Evolutionary conservation across 2,329 filamentous ascomycete genomes (phyloP), one percentile per base, ranked within the genome.

Genomic region (Cucurbitaria berberidis): DNA sequence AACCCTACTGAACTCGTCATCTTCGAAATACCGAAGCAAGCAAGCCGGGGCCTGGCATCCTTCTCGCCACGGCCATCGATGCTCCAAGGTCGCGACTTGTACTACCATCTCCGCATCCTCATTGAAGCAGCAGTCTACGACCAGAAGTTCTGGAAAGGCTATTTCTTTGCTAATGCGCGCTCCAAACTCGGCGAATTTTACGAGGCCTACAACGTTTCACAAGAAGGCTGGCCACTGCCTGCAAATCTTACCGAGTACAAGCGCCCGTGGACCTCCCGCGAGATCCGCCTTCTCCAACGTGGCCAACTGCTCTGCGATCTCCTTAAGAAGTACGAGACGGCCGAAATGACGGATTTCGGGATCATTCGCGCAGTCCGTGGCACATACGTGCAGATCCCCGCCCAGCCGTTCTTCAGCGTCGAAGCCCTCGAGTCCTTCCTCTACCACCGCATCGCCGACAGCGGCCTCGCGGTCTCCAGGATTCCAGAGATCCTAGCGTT

Each of bases 51-150:
- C 16, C 8, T 41, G 1, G 15, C 45, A 6, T 51, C 49, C 4
- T 49, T 36, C 22, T 29, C 46, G 3, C 21, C 26, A 8, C 36
- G 11, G 3, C 27, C 45, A 4, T 6, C 26, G 3, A 21, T 19
- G 16, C 15, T 9, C 8, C 19, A n/a, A 11, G n/a, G 6, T 24
- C 19, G 19, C 18, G 45, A 45, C 9, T 46, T 51, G 2, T 26
- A 35, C 7, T 15, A 35, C 13, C 42, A 57, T 3, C 57, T 64
- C 4, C 39, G 42, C 22, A 47, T 40, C 21, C 52, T 64, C 11
- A 41, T 52, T 35, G 55, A 60, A 51, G 61, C 63, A 8, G 57
- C 59, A 16, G 59, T 50, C 35, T 66, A 64, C 45, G 15, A 46
- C 2, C 55, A 51, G n/a, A 43, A 51, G 3, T 51, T 57, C 16